Percentiles rank a stretch among this genome's conserved stretches.
phyloP scores from a whole-genome alignment of 495 filamentous ascomycete species.

The Aspergillus baeticus region DNA sequence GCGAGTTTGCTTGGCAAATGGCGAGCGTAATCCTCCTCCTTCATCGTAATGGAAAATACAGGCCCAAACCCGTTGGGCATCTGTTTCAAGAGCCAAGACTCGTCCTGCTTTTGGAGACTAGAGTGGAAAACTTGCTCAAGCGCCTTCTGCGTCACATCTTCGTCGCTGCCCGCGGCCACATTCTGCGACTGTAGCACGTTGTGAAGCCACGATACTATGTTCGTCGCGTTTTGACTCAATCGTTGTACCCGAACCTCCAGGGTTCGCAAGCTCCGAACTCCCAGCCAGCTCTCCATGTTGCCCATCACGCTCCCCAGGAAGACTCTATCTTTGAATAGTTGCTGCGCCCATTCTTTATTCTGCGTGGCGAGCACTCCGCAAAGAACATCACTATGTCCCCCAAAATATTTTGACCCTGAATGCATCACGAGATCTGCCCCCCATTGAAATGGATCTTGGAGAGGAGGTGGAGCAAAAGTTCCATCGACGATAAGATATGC shows the following conservation, averaged over 20 bases:
- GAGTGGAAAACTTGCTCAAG: slow-evolving; percentile 71
- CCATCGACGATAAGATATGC: slow-evolving; percentile 81
- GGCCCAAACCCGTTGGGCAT: slow-evolving; percentile 92
- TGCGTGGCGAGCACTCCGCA: slow-evolving; percentile 75
- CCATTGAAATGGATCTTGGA: slow-evolving; percentile 79
- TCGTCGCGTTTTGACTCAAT: slow-evolving; percentile 66
- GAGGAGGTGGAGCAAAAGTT: slow-evolving; percentile 88
- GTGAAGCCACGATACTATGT: slow-evolving; percentile 71
- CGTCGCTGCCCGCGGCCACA: slow-evolving; percentile 31
- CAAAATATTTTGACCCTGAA: slow-evolving; percentile 90
- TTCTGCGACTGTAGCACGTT: slow-evolving; percentile 36
- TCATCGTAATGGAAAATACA: slow-evolving; percentile 76
- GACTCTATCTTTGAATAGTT: slow-evolving; percentile 63
- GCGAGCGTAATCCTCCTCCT: slow-evolving; percentile 57
- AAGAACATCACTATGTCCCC: slow-evolving; percentile 88
- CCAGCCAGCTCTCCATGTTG: slow-evolving; percentile 88
- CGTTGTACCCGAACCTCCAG: slow-evolving; percentile 77
- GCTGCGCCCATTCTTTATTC: slow-evolving; percentile 52
- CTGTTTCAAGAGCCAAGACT: slow-evolving; percentile 75
- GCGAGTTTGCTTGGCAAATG: slow-evolving; percentile 71
- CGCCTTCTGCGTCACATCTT: slow-evolving; percentile 46
- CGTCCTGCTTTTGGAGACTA: slow-evolving; percentile 64
- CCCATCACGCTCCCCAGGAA: slow-evolving; percentile 87
- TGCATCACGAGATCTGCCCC: slow-evolving; percentile 90
- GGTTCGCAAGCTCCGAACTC: slow-evolving; percentile 79